Conservation (phyloP, 352 stramenopile species). For the Peronospora tabacina region DNA sequence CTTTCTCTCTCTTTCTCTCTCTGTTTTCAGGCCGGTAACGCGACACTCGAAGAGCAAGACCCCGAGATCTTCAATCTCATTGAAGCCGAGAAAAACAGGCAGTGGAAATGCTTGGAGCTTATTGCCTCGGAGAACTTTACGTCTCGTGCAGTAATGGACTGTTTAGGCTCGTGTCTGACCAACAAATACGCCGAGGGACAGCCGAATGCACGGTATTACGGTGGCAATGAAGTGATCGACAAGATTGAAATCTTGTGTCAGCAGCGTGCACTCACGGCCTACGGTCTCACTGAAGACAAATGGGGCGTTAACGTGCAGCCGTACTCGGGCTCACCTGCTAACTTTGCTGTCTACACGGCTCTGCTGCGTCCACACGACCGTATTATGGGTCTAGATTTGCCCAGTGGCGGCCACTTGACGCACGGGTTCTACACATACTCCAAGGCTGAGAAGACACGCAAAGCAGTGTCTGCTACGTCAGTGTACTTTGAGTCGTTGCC, state of each 20-base stretch:
- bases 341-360: constrained; percentile 99
- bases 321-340: constrained; percentile 95
- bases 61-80: constrained; percentile 98
- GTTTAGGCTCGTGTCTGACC: constrained; percentile 95
- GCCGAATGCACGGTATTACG: constrained; percentile 95
- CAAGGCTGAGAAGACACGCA: constrained; percentile 94
- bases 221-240: constrained; percentile 97
- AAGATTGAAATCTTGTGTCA: constrained; percentile 94
- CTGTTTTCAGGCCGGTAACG: constrained; percentile 45
- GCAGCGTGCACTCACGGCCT: constrained; percentile 90
- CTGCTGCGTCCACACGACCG: constrained; percentile 96
- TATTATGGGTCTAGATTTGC: constrained; percentile 99
- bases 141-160: constrained; percentile 97
- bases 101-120: constrained; percentile 96
- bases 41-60: constrained; percentile 90
- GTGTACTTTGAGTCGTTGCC: constrained; percentile 99
- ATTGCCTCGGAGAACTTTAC: constrained; percentile 99
- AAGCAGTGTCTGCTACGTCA: constrained; percentile 98
- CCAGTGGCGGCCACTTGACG: constrained; percentile 96
- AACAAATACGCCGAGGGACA: constrained; percentile 99
- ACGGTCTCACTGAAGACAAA: constrained; percentile 87
- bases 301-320: constrained; percentile 99
- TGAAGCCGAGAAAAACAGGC: constrained; percentile 96
- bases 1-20: background rate
- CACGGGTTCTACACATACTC: constrained; percentile 97